Evolutionary conservation across 2,329 filamentous ascomycete genomes (phyloP).

Genomic region (Calonectria pteridis): DNA sequence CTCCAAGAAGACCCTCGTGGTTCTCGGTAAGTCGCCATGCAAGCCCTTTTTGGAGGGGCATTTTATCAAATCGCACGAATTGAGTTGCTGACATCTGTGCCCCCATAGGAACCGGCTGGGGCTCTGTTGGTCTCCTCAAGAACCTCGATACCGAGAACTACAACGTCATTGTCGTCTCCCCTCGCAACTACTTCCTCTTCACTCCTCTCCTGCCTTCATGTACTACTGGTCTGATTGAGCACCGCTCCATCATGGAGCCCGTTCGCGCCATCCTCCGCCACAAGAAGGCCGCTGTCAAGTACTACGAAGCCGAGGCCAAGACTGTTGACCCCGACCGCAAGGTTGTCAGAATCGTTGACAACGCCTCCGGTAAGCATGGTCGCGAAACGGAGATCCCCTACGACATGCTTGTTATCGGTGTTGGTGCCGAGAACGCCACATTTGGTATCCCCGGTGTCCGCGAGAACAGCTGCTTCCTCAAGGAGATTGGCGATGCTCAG

Average conservation of each 20-base stretch:
- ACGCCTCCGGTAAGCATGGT: constrained; percentile 88
- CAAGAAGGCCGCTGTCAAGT: constrained; percentile 94
- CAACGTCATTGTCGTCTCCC: constrained; percentile 97
- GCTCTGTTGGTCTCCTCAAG: constrained; percentile 93
- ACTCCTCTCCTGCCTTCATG: constrained; percentile 97
- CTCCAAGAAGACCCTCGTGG: constrained; percentile 94
- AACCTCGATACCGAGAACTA: constrained; percentile 99
- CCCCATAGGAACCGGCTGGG: constrained; percentile 89
- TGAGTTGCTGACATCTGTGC: constrained; percentile 39
- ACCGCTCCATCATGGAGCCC: constrained; percentile 99
- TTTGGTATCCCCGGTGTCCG: constrained; percentile 97
- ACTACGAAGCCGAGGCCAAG: constrained; percentile 97
- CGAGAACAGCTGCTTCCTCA: constrained; percentile 97
- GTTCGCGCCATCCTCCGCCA: constrained; percentile 95
- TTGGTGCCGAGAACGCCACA: constrained; percentile 97
- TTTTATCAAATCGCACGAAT: constrained; percentile 24
- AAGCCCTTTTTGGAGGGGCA: not conserved
- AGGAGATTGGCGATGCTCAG: constrained; percentile 97
- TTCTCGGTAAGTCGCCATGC: constrained; percentile 77
- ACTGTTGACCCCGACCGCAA: constrained; percentile 95
- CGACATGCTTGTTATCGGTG: constrained; percentile 97
- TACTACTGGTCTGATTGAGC: constrained; percentile 97
- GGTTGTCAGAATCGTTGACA: constrained; percentile 89
- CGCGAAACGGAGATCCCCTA: constrained; percentile 91
- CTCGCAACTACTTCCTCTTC: constrained; percentile 99